Evolutionary conservation across 2,329 filamentous ascomycete species (phyloP).

Genomic region (Trichoderma hamatum): DNA sequence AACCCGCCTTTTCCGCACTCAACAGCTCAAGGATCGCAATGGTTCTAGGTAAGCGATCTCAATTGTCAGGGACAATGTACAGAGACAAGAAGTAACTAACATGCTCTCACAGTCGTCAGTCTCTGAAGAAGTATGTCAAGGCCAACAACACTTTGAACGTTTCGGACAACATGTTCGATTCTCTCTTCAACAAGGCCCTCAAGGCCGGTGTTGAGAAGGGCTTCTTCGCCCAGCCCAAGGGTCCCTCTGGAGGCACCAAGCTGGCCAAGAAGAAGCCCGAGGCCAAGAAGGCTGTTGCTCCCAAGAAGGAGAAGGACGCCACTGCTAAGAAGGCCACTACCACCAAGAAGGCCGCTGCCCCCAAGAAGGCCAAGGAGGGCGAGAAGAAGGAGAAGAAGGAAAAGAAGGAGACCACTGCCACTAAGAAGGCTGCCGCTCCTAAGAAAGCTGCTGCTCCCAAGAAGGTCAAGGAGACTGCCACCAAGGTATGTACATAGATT

Average conservation of each 20-base stretch:
- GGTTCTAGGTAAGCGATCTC: slow-evolving; percentile 48
- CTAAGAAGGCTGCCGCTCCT: slow-evolving; percentile 47
- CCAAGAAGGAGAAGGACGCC: slow-evolving; percentile 41
- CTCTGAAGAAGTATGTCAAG: slow-evolving; percentile 64
- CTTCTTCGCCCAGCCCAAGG: slow-evolving; percentile 87
- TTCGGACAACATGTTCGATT: slow-evolving; percentile 62
- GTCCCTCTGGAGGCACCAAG: slow-evolving; percentile 88
- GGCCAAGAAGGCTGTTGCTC: slow-evolving; percentile 43
- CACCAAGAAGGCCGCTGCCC: slow-evolving; percentile 38
- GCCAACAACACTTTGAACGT: slow-evolving; percentile 55
- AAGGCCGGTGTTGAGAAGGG: slow-evolving; percentile 83
- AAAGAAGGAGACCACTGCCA: slow-evolving; percentile 49
- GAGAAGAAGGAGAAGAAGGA: slow-evolving; percentile 39
- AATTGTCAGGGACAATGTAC: neutral
- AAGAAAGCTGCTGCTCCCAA: slow-evolving; percentile 39
- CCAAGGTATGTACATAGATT: slow-evolving; percentile 30
- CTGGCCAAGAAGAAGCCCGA: slow-evolving; percentile 74
- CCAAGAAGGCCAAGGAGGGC: slow-evolving; percentile 38
- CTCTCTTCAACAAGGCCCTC: slow-evolving; percentile 84
- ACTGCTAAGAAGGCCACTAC: slow-evolving; percentile 42
- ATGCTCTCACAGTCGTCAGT: slow-evolving; percentile 53
- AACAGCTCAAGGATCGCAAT: slow-evolving; percentile 65
- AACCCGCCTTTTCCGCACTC: slow-evolving; percentile 40
- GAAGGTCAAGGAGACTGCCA: slow-evolving; percentile 42
- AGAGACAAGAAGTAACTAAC: slow-evolving; percentile 26